These are phyloP conservation scores for Pythium pyrilobum DNA, from an alignment of 352 stramenopile genomes.

Conservation along the genomic window DNA sequence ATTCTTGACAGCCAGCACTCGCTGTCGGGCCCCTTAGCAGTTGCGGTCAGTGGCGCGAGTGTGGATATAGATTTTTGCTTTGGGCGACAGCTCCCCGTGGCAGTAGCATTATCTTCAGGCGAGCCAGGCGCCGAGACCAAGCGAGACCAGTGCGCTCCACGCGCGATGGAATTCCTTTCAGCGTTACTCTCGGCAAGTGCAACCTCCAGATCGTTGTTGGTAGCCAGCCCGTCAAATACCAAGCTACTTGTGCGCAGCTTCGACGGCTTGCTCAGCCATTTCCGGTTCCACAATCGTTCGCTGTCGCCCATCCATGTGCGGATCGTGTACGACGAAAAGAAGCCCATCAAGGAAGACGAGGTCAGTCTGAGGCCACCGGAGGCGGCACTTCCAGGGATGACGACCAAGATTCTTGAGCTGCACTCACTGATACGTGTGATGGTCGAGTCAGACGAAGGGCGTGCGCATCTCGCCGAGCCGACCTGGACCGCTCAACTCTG, in stretches of 20 bases:
- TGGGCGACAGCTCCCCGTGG: conserved; percentile 21
- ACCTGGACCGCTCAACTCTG: conserved; percentile 17
- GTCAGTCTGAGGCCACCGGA: background rate
- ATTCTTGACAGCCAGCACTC: conserved; percentile 78
- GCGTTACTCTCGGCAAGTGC: conserved; percentile 1
- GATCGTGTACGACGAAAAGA: conserved; percentile 86
- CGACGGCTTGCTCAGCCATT: conserved; percentile 78
- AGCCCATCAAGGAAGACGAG: conserved; percentile 14
- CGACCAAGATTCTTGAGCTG: conserved; percentile 9
- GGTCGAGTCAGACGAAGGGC: conserved; percentile 17
- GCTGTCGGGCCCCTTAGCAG: conserved; percentile 29
- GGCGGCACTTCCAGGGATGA: background rate
- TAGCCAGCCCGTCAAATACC: background rate
- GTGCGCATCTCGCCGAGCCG: conserved; percentile 7
- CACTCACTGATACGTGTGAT: conserved; percentile 15
- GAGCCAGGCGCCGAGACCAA: background rate
- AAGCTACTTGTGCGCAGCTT: conserved; percentile 34
- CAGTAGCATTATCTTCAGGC: background rate
- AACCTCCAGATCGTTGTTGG: background rate
- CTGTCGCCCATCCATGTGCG: conserved; percentile 90
- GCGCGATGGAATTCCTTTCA: conserved; percentile 14
- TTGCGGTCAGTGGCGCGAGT: conserved; percentile 21
- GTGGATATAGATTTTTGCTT: conserved; percentile 56
- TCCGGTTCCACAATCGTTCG: conserved; percentile 87
- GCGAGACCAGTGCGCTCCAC: background rate